phyloP scores from a whole-genome alignment of 495 filamentous ascomycete genomes.

The Tuber indicum region DNA sequence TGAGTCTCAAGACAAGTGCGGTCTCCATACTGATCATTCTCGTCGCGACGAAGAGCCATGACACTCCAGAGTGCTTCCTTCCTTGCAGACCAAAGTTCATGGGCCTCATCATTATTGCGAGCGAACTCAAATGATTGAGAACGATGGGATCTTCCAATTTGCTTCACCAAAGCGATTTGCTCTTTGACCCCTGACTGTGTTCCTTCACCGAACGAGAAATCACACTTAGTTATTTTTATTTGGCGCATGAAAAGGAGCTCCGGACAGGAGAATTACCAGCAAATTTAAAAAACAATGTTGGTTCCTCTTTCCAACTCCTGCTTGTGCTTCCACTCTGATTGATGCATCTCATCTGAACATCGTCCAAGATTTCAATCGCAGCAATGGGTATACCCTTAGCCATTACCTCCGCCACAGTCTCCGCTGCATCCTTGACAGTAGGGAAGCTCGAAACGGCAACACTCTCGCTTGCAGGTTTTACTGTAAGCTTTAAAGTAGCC shows the following conservation, averaged over 20 bases:
- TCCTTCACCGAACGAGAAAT: conserved; percentile 44
- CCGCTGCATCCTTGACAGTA: conserved; percentile 69
- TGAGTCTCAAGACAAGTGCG: background rate
- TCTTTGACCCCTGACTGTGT: conserved; percentile 71
- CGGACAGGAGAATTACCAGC: conserved; percentile 39
- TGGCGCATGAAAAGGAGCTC: background rate
- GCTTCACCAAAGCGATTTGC: conserved; percentile 66
- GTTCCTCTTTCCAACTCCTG: conserved; percentile 66
- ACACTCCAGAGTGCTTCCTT: conserved; percentile 80
- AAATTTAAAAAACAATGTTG: conserved; percentile 95
- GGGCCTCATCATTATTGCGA: conserved; percentile 57
- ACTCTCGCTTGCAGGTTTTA: conserved; percentile 66
- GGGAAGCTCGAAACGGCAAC: conserved; percentile 81
- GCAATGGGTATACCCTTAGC: conserved; percentile 74
- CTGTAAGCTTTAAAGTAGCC: conserved; percentile 72
- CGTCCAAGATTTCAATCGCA: conserved; percentile 86
- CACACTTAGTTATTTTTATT: background rate
- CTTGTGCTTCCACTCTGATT: conserved; percentile 69
- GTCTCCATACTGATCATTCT: conserved; percentile 35
- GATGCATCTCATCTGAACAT: conserved; percentile 90
- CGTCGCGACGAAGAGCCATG: conserved; percentile 53
- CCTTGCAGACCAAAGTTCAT: conserved; percentile 77
- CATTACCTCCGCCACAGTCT: conserved; percentile 73
- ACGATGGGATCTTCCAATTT: conserved; percentile 57
- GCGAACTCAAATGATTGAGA: conserved; percentile 75